Conservation (phyloP, 1,284 basidiomycete species). For the Stygiomarasmius scandens region DNA sequence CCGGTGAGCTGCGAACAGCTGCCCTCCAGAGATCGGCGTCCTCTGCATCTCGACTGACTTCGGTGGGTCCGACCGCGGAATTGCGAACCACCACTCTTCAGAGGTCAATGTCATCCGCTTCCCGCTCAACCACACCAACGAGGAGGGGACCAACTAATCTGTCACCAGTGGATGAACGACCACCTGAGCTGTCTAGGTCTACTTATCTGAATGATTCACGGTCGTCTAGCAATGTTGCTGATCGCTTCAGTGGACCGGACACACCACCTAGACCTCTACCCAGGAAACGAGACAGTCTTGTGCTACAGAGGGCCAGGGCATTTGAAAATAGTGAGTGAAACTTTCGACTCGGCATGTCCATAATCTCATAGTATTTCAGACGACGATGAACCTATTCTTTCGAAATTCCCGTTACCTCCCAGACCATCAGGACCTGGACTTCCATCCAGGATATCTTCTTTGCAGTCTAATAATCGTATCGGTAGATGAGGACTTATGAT, state of each 20-base stretch:
- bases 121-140: background rate
- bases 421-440: conserved; percentile 37
- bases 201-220: background rate
- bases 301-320: conserved; percentile 51
- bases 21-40: background rate
- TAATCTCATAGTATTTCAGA: background rate
- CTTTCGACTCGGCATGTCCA: background rate
- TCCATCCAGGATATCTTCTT: conserved; percentile 9
- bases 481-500: too few relatives aligned
- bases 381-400: conserved; percentile 12
- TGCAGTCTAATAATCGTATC: conserved; percentile 26
- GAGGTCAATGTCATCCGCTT: conserved; percentile 5
- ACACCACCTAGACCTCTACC: conserved; percentile 20
- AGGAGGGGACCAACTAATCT: conserved; percentile 1
- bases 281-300: conserved; percentile 47
- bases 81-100: background rate
- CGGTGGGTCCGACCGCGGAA: background rate
- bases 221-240: background rate
- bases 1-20: background rate
- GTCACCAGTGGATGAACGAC: conserved; percentile 7
- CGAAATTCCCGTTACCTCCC: conserved; percentile 42
- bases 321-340: conserved; percentile 28
- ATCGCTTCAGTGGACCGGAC: background rate
- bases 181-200: background rate
- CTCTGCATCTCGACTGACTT: background rate